Evolutionary conservation across 345 rosid species (phyloP).

Genomic region (Hibiscus tridactylites): DNA sequence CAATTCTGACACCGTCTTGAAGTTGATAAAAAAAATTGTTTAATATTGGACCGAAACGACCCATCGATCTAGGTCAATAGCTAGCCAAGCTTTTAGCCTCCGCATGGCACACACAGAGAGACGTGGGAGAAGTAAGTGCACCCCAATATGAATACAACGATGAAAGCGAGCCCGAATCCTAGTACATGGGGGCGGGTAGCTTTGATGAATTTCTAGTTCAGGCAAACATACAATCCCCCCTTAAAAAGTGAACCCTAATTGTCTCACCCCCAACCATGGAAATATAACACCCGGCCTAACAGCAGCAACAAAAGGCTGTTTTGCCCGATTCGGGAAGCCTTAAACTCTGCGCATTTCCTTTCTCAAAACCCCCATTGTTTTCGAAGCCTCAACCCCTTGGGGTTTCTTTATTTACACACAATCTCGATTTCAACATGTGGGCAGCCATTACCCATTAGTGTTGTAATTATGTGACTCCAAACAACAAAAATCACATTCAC

Average conservation of each 20-base stretch:
- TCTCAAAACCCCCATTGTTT: not conserved
- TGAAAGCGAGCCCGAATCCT: no score
- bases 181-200: not conserved
- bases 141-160: not conserved
- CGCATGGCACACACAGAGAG: not conserved
- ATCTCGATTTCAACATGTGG: not conserved
- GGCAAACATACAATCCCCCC: not conserved
- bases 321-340: slow-evolving; percentile 10
- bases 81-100: not conserved
- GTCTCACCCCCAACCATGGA: not conserved
- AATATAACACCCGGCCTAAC: not conserved
- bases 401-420: not conserved
- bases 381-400: not conserved
- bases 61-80: no score
- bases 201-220: not conserved
- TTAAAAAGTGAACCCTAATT: not conserved
- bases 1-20: no score
- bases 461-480: not conserved
- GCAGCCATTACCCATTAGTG: not conserved
- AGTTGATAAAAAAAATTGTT: no score
- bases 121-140: not conserved
- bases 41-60: no score
- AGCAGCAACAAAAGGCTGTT: not conserved
- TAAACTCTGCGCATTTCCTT: not conserved
- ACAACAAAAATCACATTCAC: not conserved